Evolutionary conservation across 2,329 filamentous ascomycete species (phyloP).

Genomic region (Chaetomium globosum): DNA sequence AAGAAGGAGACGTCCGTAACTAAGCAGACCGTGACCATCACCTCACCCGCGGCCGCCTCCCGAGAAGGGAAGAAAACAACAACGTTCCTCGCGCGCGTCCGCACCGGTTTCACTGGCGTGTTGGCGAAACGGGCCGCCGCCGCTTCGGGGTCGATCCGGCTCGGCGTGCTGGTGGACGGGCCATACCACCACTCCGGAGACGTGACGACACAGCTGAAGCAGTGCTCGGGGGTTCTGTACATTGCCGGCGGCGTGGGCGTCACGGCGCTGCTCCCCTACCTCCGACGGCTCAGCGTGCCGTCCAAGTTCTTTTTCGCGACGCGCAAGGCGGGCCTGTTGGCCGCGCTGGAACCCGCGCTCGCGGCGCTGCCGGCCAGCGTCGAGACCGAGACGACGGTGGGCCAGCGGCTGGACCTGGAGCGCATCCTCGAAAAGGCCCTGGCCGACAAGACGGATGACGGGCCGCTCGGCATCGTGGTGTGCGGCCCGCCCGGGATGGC

Average conservation of each 20-base stretch:
- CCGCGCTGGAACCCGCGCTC: conserved; percentile 30
- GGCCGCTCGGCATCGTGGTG: conserved; percentile 37
- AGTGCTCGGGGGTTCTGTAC: conserved; percentile 38
- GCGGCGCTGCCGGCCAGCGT: conserved; percentile 24
- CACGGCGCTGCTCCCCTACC: conserved; percentile 39
- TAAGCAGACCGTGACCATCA: neutral
- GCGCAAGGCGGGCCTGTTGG: conserved; percentile 23
- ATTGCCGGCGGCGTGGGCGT: conserved; percentile 43
- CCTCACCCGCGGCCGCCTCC: neutral
- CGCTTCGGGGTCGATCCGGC: conserved; percentile 9
- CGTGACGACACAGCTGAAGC: conserved; percentile 31
- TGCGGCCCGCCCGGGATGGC: conserved; percentile 41
- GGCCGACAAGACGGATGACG: conserved; percentile 28
- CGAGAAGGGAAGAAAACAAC: neutral
- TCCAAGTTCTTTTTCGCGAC: conserved; percentile 39
- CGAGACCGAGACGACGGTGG: conserved; percentile 35
- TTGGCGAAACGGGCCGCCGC: conserved; percentile 28
- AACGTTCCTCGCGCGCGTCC: conserved; percentile 36
- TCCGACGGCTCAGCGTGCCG: conserved; percentile 27
- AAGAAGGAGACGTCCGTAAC: neutral
- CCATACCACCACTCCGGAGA: conserved; percentile 37
- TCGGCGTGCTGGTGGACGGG: conserved; percentile 39
- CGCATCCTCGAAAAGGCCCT: conserved; percentile 31
- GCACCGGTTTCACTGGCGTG: conserved; percentile 33
- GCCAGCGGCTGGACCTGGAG: conserved; percentile 32